Percentiles rank a stretch among this genome's conserved stretches.
Conservation (phyloP, 2,329 filamentous ascomycete species). For the Nannizzia gypsea region DNA sequence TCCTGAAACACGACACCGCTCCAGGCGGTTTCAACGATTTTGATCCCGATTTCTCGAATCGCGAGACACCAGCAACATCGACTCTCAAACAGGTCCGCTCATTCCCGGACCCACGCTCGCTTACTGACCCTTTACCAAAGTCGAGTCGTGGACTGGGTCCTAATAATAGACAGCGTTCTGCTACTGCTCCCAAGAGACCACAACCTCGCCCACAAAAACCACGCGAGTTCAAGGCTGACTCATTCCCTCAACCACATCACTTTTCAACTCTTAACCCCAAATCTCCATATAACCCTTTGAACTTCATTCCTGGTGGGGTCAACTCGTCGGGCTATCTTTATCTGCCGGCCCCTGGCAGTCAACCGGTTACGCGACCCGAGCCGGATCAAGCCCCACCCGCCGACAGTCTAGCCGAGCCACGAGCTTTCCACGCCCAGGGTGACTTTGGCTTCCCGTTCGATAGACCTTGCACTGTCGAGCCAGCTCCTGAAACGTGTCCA, state of each 20-base stretch:
- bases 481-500: not conserved
- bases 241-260: conserved; percentile 13
- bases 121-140: not conserved
- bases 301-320: conserved; percentile 12
- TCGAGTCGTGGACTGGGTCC: not conserved
- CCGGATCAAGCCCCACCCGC: not conserved
- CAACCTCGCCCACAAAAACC: not conserved
- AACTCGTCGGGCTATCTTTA: conserved; percentile 6
- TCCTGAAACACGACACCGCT: not conserved
- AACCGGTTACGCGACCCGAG: not conserved
- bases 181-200: conserved; percentile 3
- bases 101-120: not conserved
- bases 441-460: not conserved
- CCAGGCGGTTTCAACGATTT: conserved; percentile 1
- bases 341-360: conserved; percentile 6
- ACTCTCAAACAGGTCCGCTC: not conserved
- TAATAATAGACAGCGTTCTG: not conserved
- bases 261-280: conserved; percentile 13
- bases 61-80: not conserved
- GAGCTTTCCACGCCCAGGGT: not conserved
- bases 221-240: not conserved
- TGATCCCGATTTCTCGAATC: not conserved
- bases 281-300: conserved; percentile 13
- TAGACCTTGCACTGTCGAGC: not conserved
- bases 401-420: not conserved